Base-by-base conservation (phyloP, 2,329 filamentous ascomycete species). In the Daldinia sp. region DNA sequence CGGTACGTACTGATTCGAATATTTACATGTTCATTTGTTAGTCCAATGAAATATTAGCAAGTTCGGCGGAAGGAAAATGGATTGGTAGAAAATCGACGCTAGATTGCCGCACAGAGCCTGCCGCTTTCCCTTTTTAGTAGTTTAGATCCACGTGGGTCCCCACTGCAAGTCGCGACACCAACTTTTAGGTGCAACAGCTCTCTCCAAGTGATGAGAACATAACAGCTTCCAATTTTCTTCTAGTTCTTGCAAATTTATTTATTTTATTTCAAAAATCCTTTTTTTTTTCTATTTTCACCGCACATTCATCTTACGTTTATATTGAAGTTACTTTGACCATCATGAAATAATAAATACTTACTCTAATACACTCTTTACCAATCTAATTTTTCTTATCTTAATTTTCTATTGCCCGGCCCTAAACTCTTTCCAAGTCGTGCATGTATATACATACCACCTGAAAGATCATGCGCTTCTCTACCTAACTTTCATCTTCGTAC, bases 111-210 rank as follows among this genome's bases (percentile, higher is more conserved):
- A 57, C 29, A 2, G 10, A 11, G 15, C 21, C 64, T 43, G 62
- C 58, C 55, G 54, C 61, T 51, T 67, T 67, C 58, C 48, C 2
- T 49, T 64, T 57, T 25, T 10, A 47, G 61, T 15, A 50, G 51
- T 25, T 23, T 19, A 25, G 53, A 51, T 66, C 61, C 64, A 67
- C 58, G 58, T 43, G 57, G 57, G 50, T 61, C 53, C 48, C 50
- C 27, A 37, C 54, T 13, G 30, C 17, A 51, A 64, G 64, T 67
- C 64, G 64, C 64, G 64, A 67, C 58, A 55, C 54, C 64, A 67
- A 64, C 39, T 39, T 50, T 61, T 43, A 15, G 49, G 39, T 34
- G 57, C 15, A 61, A 35, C 35, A 23, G 13, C 25, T 15, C 25
- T 48, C 61, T 56, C 43, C 8, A 32, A 37, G 30, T 55, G 57